phyloP scores from a whole-genome alignment of 345 rosid species.

The Citrus glauca region DNA sequence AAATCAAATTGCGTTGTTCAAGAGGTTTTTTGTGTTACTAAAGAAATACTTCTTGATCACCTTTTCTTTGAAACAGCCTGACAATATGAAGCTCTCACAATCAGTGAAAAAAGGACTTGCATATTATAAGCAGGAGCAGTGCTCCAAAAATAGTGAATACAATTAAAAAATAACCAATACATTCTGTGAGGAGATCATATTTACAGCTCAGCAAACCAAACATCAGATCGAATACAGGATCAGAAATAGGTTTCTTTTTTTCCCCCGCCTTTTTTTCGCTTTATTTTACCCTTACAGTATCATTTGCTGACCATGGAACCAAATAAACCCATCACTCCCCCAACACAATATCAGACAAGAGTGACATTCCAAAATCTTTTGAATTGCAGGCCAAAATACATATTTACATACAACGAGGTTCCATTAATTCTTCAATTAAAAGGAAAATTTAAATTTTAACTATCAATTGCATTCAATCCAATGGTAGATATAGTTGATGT shows the following conservation, averaged over 20 bases:
- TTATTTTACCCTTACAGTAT: too few relatives aligned
- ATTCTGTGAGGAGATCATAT: not conserved
- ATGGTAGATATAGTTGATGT: not conserved
- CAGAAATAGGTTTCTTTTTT: not conserved
- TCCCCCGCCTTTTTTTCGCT: too few relatives aligned
- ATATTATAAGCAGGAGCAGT: not conserved
- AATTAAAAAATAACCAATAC: not conserved
- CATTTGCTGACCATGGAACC: not conserved
- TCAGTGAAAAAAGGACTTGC: not conserved
- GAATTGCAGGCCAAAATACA: not conserved
- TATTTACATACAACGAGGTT: not conserved
- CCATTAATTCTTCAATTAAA: not conserved
- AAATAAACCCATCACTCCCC: not conserved
- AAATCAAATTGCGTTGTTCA: constrained; percentile 4
- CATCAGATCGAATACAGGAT: not conserved
- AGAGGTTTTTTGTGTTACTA: constrained; percentile 28
- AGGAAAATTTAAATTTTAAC: not conserved
- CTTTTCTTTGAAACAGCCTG: constrained; percentile 49
- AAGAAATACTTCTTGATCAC: constrained; percentile 38
- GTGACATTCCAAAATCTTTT: not conserved
- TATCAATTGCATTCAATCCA: not conserved
- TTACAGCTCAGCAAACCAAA: not conserved
- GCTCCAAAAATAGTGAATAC: not conserved
- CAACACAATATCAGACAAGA: not conserved
- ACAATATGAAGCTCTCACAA: constrained; percentile 9